Percentiles rank a stretch among this genome's conserved stretches.
Conservation (phyloP, 2,329 filamentous ascomycete genomes). For the Penicillium sp. region DNA sequence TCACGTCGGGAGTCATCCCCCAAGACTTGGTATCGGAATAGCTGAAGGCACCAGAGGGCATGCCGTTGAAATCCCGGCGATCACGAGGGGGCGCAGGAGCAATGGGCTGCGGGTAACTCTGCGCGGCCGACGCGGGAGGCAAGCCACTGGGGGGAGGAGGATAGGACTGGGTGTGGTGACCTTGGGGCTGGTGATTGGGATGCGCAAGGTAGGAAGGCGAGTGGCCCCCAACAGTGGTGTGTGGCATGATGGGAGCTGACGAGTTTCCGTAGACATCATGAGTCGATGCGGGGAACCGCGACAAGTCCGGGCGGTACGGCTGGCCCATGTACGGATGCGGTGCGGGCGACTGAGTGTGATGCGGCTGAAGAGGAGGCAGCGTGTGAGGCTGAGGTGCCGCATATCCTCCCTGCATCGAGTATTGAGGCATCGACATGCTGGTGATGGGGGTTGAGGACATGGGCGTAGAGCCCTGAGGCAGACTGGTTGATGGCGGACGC, state of each 20-base stretch:
- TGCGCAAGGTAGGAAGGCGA: slow-evolving; percentile 40
- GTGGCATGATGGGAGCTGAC: slow-evolving; percentile 39
- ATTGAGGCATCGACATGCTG: slow-evolving; percentile 44
- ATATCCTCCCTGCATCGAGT: slow-evolving; percentile 43
- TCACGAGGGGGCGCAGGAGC: slow-evolving; percentile 60
- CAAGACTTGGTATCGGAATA: slow-evolving; percentile 50
- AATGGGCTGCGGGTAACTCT: slow-evolving; percentile 68
- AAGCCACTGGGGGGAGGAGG: slow-evolving; percentile 50
- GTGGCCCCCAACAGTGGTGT: slow-evolving; percentile 38
- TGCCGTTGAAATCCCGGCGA: slow-evolving; percentile 55
- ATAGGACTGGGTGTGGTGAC: slow-evolving; percentile 36
- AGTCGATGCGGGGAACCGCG: slow-evolving; percentile 38
- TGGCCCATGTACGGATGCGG: slow-evolving; percentile 39
- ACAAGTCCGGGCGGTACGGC: slow-evolving; percentile 39
- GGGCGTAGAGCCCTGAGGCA: slow-evolving; percentile 42
- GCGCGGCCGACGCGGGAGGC: slow-evolving; percentile 59
- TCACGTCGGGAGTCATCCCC: slow-evolving; percentile 37
- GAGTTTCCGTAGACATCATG: slow-evolving; percentile 41
- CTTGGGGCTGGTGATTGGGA: slow-evolving; percentile 34
- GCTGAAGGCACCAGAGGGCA: slow-evolving; percentile 64
- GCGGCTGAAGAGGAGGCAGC: slow-evolving; percentile 43
- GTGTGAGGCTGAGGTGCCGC: slow-evolving; percentile 40
- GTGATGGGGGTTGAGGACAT: slow-evolving; percentile 41
- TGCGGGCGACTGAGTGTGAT: slow-evolving; percentile 41
- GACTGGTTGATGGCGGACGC: slow-evolving; percentile 40